Conservation (phyloP, 768 basidiomycete genomes). For the Symmetrospora coprosmae region DNA sequence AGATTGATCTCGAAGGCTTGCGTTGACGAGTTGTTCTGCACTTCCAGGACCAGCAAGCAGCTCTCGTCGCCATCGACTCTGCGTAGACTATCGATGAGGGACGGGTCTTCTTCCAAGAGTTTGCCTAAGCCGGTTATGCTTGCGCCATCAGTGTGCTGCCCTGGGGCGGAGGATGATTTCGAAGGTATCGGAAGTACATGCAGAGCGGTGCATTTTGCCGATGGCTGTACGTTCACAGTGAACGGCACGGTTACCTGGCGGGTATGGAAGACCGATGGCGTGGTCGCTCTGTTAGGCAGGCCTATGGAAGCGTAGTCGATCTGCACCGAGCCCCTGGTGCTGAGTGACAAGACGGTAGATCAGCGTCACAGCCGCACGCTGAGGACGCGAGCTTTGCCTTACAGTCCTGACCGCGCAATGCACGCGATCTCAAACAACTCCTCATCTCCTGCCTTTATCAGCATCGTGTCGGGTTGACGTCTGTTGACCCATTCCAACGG, state of each 20-base stretch:
- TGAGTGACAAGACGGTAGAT: too few species aligned
- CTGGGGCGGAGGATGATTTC: background rate
- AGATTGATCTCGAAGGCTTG: conserved; percentile 80
- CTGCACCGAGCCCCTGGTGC: conserved; percentile 62
- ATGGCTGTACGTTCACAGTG: conserved; percentile 85
- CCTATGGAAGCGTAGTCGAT: conserved; percentile 67
- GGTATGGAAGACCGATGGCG: conserved; percentile 52
- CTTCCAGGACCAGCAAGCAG: conserved; percentile 77
- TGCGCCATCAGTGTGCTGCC: background rate
- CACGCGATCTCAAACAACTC: background rate
- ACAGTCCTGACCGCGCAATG: too few species aligned
- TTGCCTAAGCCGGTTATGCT: conserved; percentile 22
- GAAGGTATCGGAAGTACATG: conserved; percentile 46
- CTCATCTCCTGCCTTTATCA: conserved; percentile 57
- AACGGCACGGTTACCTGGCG: conserved; percentile 79
- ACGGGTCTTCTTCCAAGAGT: conserved; percentile 34
- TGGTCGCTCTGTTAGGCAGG: conserved; percentile 29
- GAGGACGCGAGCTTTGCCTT: too few species aligned
- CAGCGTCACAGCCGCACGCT: too few species aligned
- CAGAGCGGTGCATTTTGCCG: conserved; percentile 75
- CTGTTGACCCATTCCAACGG: conserved; percentile 57
- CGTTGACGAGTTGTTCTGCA: conserved; percentile 76
- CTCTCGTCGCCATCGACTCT: conserved; percentile 48
- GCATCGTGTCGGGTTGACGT: background rate
- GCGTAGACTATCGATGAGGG: conserved; percentile 29